A percentile compares a stretch with the other conserved stretches of the same genome.
Conservation (phyloP, 345 rosid genomes). For the Cardiospermum halicacabum region DNA sequence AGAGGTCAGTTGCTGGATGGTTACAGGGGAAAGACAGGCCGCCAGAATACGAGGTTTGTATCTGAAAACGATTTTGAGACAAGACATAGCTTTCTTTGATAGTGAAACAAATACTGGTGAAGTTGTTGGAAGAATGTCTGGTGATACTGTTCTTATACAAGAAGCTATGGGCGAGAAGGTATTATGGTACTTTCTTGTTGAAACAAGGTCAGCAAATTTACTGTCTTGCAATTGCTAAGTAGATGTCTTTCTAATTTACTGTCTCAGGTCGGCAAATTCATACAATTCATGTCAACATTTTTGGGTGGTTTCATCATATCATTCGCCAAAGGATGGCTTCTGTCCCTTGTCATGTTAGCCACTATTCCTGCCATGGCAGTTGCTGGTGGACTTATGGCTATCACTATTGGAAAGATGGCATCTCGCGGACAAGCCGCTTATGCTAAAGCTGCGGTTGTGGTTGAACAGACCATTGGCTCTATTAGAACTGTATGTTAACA, state of each 20-base stretch:
- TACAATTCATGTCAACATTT: constrained; percentile 39
- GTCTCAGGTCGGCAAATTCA: constrained; percentile 44
- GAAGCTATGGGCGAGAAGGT: constrained; percentile 58
- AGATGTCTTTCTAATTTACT: background rate
- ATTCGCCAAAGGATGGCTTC: constrained; percentile 47
- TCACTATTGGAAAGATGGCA: constrained; percentile 28
- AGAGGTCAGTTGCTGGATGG: constrained; percentile 58
- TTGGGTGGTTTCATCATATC: constrained; percentile 37
- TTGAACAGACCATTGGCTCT: constrained; percentile 38
- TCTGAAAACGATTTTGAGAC: constrained; percentile 40
- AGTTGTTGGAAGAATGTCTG: constrained; percentile 47
- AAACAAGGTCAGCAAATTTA: no score
- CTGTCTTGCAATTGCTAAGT: no score
- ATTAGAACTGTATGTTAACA: constrained; percentile 39
- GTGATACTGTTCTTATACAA: constrained; percentile 50
- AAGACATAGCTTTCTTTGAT: constrained; percentile 47
- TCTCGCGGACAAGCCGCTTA: constrained; percentile 35
- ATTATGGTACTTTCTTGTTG: no score
- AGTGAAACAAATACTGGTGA: constrained; percentile 45
- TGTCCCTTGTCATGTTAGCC: constrained; percentile 41
- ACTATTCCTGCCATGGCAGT: constrained; percentile 35
- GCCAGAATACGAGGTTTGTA: constrained; percentile 38
- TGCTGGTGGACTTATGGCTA: constrained; percentile 29
- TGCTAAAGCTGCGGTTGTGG: constrained; percentile 32
- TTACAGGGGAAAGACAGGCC: constrained; percentile 49